Evolutionary conservation across 257 asterid genomes (phyloP), one percentile per base, ranked within the genome.

Genomic region (Fraxinus excelsior): DNA sequence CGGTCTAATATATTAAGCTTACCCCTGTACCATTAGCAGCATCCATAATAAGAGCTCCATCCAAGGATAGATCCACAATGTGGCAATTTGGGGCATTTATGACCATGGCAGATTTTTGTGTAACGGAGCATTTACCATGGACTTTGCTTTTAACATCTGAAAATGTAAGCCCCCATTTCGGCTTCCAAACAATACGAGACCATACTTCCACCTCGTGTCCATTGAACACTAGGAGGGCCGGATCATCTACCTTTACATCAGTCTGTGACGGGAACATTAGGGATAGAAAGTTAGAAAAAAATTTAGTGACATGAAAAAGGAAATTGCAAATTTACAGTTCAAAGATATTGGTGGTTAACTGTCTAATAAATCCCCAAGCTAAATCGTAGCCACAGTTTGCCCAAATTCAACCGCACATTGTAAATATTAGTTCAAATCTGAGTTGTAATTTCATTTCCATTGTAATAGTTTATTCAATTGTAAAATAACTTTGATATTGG

Each of bases 131-230:
- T 49, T 86, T 89, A 80, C 88, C 89, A 2, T 78, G 70, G 35
- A 93, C 88, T 86, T 96, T 96, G 67, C 82, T 82, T 82, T 71
- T 93, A 46, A 96, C 78, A 21, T 94, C 95, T 8, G 97, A 79
- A 86, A 80, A 96, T 18, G 97, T 91, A 72, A 96, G 88, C 51
- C 94, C 99, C 99, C 98, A 96, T 72, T 90, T 89, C 14, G 98
- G 99, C 83, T 89, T 89, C 98, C 98, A 96, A 76, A 81, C 90
- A 64, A 96, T 85, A 49, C 94, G 93, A 67, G 99, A 94, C 98
- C 98, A 96, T 58, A 93, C 97, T 74, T 96, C 99, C 74, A 96
- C 98, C 80, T 91, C 94, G 71, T 96, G 99, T 49, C 91, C 96
- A 23, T 96, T 91, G 84, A 88, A 93, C 76, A 83, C 87, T 26